Evolutionary conservation across 2,329 filamentous ascomycete species (phyloP), one percentile per base, ranked within the genome.

Genomic region (Apiospora rasikravindrae): DNA sequence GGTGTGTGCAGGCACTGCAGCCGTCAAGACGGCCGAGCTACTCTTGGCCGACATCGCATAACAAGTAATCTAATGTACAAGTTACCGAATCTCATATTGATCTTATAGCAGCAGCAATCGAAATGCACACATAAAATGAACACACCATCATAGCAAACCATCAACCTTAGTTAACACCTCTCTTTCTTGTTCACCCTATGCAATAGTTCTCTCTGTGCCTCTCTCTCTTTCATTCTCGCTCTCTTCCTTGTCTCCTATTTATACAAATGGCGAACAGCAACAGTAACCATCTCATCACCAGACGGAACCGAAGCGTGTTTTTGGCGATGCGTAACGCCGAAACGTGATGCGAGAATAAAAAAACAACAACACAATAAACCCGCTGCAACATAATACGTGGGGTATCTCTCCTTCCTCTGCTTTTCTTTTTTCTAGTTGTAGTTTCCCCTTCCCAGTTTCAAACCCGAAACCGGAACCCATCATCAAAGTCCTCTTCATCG

Each of bases 401-500:
- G 49, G n/a, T 51, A 26, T 51, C n/a, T 51, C 49, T 5, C 26
- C 49, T 51, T 22, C 2, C 22, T 47, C 11, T 37, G 5, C 47
- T 49, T 49, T 26, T 26, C 49, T 51, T 51, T n/a, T 51, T 14
- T 51, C n/a, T 51, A 14, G 4, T 37, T 7, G 1, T 49, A 13
- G 10, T 22, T 16, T 7, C 47, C 47, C 47, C 47, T 24, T 8
- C 47, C 22, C 4, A 10, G n/a, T 6, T 33, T 67, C 66, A 77
- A 44, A 77, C 79, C 53, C 81, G 81, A 74, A 89, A 89, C 44
- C 88, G 81, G 75, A 92, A 91, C 1, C 86, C 89, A 72, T 91
- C 90, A 1, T 88, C 86, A 1, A 84, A 85, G 0, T 87, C 86
- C 0, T 88, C 85, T 0, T 86, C 84, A 0, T 86, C 86, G 1